These are phyloP conservation scores for Plasmodium vivax DNA, from an alignment of 169 alveolate genomes.

Conservation along the genomic window DNA sequence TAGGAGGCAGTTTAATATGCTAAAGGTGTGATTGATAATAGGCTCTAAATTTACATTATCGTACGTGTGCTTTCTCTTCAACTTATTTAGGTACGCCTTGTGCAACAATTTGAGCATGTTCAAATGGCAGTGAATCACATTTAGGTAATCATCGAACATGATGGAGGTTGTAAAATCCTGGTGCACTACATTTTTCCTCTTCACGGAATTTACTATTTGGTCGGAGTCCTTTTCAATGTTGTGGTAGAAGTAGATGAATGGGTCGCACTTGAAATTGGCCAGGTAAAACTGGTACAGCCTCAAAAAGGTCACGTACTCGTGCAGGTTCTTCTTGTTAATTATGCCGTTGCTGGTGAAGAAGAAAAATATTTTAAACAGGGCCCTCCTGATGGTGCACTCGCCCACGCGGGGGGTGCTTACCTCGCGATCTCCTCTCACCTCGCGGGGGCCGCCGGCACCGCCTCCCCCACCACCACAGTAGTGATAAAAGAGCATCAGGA, in stretches of 20 bases:
- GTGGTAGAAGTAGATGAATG: slow-evolving; percentile 13
- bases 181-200: not conserved
- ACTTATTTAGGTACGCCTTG: slow-evolving; percentile 22
- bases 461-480: not conserved
- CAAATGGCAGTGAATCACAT: slow-evolving; percentile 48
- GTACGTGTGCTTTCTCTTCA: slow-evolving; percentile 8
- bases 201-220: not conserved
- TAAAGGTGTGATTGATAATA: slow-evolving; percentile 25
- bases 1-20: slow-evolving; percentile 33
- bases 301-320: slow-evolving; percentile 7
- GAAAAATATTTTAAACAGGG: slow-evolving; percentile 10
- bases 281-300: slow-evolving; percentile 31
- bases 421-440: not conserved
- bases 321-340: slow-evolving; percentile 29
- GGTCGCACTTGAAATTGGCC: not conserved
- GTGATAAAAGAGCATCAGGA: slow-evolving; percentile 45
- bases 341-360: slow-evolving; percentile 48
- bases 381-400: not conserved
- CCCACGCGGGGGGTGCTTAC: not conserved
- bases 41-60: slow-evolving; percentile 32
- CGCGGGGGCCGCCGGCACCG: not conserved
- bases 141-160: slow-evolving; percentile 5
- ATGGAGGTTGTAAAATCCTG: not conserved
- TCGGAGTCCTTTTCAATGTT: slow-evolving; percentile 22
- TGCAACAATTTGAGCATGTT: slow-evolving; percentile 44